Evolutionary conservation across 1,284 basidiomycete species (phyloP), one percentile per base, ranked within the genome.

Genomic region (Xanthoconium separans): DNA sequence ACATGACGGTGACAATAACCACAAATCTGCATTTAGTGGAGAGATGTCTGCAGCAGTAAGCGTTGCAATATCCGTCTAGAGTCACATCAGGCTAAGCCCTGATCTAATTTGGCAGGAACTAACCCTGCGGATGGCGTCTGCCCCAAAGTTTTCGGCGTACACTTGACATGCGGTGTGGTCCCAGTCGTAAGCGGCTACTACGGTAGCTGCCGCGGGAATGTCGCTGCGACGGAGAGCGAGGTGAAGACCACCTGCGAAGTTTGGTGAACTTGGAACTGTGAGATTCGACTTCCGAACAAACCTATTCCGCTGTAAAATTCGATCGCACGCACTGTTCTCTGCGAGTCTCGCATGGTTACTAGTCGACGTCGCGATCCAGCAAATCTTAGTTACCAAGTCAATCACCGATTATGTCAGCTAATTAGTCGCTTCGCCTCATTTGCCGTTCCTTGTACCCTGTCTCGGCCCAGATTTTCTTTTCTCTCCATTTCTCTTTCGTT

Each of bases 251-350:
- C 87, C 89, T 90, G 58, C 13, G 40, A 54, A n/a, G 46, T 44
- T 11, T 15, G 36, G 11, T 53, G 42, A 65, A 44, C 1, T 3
- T 18, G 37, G 65, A 69, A 15, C 13, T n/a, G 42, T 49, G 55
- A 45, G 13, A 42, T 37, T 20, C 16, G 53, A 47, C 13, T 48
- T 47, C 27, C 4, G 15, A 15, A 46, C 61, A n/a, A 9, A 77
- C 89, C 89, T 64, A 91, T 90, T 33, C 89, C 88, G 47, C 81
- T 82, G 70, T 87, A 91, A 63, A 91, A 91, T 68, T 91, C 88
- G 40, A 89, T 69, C n/a, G 80, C 83, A 31, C 75, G 75, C 27
- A 80, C 61, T 15, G 66, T 51, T 47, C 27, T 36, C 27, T 51
- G 63, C 47, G 61, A 46, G 53, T 65, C 62, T 27, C 8, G 50